phyloP scores from a whole-genome alignment of 768 basidiomycete genomes.

The Boletus eberwhitei region DNA sequence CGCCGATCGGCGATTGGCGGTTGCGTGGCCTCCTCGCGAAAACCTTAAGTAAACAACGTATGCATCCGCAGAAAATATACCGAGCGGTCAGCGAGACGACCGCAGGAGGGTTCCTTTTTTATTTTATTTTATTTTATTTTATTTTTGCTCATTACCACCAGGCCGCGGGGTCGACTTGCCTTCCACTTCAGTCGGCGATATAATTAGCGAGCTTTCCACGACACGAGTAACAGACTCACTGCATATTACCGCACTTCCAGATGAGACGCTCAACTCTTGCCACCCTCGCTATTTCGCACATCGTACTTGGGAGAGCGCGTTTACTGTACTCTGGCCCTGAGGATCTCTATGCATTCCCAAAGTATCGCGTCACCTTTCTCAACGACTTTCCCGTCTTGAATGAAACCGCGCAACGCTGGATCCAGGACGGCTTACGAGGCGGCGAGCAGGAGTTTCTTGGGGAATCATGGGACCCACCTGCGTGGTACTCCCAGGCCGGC shows the following conservation, averaged over 20 bases:
- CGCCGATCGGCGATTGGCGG: slow-evolving; percentile 32
- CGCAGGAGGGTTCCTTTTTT: background rate
- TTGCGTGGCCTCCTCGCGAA: slow-evolving; percentile 22
- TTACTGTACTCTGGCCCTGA: slow-evolving; percentile 73
- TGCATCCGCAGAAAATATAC: slow-evolving; percentile 1
- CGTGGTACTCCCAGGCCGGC: slow-evolving; percentile 36
- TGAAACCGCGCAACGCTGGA: slow-evolving; percentile 73
- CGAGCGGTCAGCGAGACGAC: background rate
- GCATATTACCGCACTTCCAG: background rate
- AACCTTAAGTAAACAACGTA: slow-evolving; percentile 10
- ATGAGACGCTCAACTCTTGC: slow-evolving; percentile 18
- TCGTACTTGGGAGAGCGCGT: slow-evolving; percentile 22
- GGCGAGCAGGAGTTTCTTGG: slow-evolving; percentile 78
- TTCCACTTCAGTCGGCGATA: slow-evolving; percentile 32
- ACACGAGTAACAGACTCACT: background rate
- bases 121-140: background rate
- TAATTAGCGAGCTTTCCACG: slow-evolving; percentile 27
- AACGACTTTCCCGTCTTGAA: slow-evolving; percentile 72
- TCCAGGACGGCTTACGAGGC: slow-evolving; percentile 65
- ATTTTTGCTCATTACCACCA: background rate
- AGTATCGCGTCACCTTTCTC: slow-evolving; percentile 75
- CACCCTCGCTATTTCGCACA: slow-evolving; percentile 17
- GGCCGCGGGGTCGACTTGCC: slow-evolving; percentile 29
- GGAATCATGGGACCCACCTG: slow-evolving; percentile 48
- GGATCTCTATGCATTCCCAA: slow-evolving; percentile 78